These are phyloP conservation scores for Trichoderma semiorbis DNA, from an alignment of 2,329 filamentous ascomycete genomes.

Conservation along the genomic window DNA sequence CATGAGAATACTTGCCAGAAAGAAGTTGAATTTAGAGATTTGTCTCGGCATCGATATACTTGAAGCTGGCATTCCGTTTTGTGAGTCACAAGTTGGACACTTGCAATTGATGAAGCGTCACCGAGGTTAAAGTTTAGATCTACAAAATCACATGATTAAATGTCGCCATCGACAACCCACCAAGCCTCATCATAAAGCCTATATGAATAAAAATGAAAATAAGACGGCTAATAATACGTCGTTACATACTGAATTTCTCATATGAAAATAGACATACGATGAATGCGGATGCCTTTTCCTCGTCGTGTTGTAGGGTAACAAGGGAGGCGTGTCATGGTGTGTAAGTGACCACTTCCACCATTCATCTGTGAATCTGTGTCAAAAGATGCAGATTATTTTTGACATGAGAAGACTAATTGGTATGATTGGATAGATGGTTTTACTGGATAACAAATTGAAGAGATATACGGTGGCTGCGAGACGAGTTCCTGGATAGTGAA, in stretches of 20 bases:
- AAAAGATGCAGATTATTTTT: background rate
- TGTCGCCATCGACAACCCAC: background rate
- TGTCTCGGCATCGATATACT: background rate
- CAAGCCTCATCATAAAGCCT: background rate
- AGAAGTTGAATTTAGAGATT: fast-evolving
- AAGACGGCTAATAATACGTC: background rate
- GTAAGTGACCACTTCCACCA: background rate
- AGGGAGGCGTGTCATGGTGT: background rate
- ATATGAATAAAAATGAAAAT: background rate
- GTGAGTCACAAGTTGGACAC: background rate
- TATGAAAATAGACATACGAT: background rate
- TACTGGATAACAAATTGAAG: background rate
- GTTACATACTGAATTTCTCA: background rate
- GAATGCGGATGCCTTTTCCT: background rate
- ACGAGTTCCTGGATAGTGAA: background rate
- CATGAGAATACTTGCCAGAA: background rate
- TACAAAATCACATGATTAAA: slow-evolving; percentile 14
- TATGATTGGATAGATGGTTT: background rate
- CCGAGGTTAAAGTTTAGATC: background rate
- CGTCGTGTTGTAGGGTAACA: background rate
- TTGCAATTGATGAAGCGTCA: background rate
- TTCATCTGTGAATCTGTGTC: background rate
- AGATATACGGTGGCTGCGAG: too few relatives aligned
- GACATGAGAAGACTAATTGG: background rate
- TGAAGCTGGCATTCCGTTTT: background rate